Conservation (phyloP, 768 basidiomycete species). For the Leccinum variicolor region DNA sequence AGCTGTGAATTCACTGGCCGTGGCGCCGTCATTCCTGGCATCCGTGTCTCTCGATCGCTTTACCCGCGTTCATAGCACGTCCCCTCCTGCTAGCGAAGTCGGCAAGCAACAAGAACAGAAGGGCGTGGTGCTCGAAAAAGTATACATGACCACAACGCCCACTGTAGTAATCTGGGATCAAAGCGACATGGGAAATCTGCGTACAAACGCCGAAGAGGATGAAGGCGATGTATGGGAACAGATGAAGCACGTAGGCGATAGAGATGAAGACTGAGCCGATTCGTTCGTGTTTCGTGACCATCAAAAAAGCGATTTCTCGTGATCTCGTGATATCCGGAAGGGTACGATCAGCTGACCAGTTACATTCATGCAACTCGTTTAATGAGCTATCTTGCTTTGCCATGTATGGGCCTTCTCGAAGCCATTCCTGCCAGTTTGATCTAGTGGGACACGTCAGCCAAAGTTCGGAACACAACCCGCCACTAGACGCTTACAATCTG, state of each 20-base stretch:
- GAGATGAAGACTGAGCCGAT: constrained; percentile 26
- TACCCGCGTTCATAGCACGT: constrained; percentile 63
- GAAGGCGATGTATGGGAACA: constrained; percentile 68
- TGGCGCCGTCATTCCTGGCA: constrained; percentile 49
- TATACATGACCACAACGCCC: constrained; percentile 59
- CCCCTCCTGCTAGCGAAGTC: constrained; percentile 44
- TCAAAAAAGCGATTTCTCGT: not conserved
- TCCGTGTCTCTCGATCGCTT: constrained; percentile 70
- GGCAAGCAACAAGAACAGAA: constrained; percentile 53
- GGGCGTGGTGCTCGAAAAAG: constrained; percentile 60
- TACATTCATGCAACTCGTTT: not conserved
- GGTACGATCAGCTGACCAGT: not conserved
- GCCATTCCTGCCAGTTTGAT: constrained; percentile 75
- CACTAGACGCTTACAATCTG: constrained; percentile 60
- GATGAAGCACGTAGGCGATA: constrained; percentile 53
- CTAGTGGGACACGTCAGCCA: constrained; percentile 34
- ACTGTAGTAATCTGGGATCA: constrained; percentile 66
- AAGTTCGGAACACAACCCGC: not conserved
- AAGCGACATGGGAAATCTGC: constrained; percentile 17
- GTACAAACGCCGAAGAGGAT: constrained; percentile 26
- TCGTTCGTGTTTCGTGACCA: not conserved
- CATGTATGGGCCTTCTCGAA: constrained; percentile 89
- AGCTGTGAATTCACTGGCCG: constrained; percentile 60
- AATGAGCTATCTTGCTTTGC: constrained; percentile 74
- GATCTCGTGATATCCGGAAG: not conserved